Base-by-base conservation (phyloP, 495 filamentous ascomycete genomes). In the Trichoderma reesei region DNA sequence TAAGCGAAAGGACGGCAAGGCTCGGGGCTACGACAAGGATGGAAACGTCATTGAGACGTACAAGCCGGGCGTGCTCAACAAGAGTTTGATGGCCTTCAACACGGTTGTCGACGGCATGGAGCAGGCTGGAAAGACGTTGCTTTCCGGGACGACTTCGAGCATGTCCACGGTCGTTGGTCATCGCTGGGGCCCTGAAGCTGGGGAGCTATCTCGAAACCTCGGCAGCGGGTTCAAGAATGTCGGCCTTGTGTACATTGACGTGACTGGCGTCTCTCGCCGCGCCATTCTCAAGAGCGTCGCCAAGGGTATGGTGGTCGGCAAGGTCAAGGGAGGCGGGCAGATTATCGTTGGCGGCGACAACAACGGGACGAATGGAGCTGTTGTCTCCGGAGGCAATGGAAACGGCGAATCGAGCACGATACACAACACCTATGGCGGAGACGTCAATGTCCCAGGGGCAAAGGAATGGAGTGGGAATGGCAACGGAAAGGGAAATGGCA, bases 281-380 rank as follows among this genome's bases (percentile, higher is more conserved):
- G 95, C 95, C 0, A 82, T 98, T 61, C 84, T 98, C 66, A 98
- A 95, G 78, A 80, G 83, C 64, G 94, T 98, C 5, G 94, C 95
- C 26, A 97, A 96, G 77, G 94, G 95, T n/a, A 96, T 97, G 93
- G 90, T 98, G 0, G 89, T 98, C 18, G 94, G 94, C 16, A 85
- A 84, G 59, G 93, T 96, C 67, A 87, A 91, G 36, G 90, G 89
- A 6, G 88, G 92, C n/a, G 84, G 93, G 65, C 80, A 96, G 31
- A 83, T 98, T 8, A 89, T 97, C 48, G 91, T 93, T 16, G 85
- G 84, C 48, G 88, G 90, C 66, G 87, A 88, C n/a, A 86, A 87
- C 2, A 86, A 87, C 2, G 74, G 74, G 5, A 5, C 44, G 3
- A 67, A 75, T 20, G 65, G 65, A 9, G 67, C 66, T 31, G 20